Evolutionary conservation across 305 asterid species (phyloP).

Genomic region (Fraxinus floribunda): DNA sequence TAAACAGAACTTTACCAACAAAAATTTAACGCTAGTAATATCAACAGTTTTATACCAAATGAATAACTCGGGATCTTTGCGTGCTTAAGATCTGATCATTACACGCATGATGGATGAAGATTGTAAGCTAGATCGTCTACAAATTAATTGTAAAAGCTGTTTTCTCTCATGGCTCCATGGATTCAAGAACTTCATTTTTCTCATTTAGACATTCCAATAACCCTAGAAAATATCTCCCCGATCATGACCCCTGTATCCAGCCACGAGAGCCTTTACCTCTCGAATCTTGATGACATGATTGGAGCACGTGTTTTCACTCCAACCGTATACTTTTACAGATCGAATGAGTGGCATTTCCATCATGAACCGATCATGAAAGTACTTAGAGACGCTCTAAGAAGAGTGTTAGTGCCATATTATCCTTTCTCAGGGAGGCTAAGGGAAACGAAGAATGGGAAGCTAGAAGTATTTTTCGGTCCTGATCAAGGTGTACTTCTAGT

Average conservation of each 20-base stretch:
- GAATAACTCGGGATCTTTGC: conserved; percentile 20
- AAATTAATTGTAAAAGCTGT: conserved; percentile 5
- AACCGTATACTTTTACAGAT: conserved; percentile 62
- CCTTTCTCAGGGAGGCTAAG: conserved; percentile 85
- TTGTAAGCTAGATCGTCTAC: conserved; percentile 18
- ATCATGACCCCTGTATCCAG: conserved; percentile 40
- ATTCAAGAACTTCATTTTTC: conserved; percentile 74
- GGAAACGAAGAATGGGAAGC: conserved; percentile 59
- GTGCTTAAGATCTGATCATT: neutral
- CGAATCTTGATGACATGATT: conserved; percentile 79
- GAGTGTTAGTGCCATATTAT: conserved; percentile 68
- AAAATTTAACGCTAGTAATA: neutral
- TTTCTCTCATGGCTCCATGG: conserved; percentile 44
- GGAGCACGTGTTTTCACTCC: conserved; percentile 84
- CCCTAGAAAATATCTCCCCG: conserved; percentile 42
- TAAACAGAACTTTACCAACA: conserved; percentile 37
- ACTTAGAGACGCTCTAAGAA: conserved; percentile 57
- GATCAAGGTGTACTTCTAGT: conserved; percentile 73
- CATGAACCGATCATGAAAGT: conserved; percentile 29
- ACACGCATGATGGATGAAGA: neutral
- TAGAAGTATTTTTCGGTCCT: conserved; percentile 68
- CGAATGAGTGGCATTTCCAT: conserved; percentile 7
- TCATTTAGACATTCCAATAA: conserved; percentile 56
- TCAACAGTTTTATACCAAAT: conserved; percentile 33
- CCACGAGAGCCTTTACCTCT: conserved; percentile 66